A percentile compares a stretch with the other conserved stretches of the same genome.
Conservation (phyloP, 2,329 filamentous ascomycete species). For the Fusarium hainanense region DNA sequence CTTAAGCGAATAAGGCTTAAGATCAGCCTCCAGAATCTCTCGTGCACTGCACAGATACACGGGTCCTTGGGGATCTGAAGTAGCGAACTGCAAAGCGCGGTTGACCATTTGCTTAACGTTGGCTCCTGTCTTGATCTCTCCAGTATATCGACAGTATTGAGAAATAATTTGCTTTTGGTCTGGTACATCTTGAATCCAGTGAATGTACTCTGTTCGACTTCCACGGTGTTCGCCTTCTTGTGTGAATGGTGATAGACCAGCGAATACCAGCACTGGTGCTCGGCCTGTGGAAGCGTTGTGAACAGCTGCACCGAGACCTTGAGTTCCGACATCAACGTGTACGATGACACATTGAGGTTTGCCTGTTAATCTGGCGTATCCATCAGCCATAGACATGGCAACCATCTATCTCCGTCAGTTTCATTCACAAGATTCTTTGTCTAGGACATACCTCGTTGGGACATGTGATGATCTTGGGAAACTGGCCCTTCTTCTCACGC, state of each 20-base stretch:
- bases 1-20: slow-evolving; percentile 75
- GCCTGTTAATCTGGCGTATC: slow-evolving; percentile 77
- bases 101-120: slow-evolving; percentile 93
- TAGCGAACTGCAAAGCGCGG: slow-evolving; percentile 84
- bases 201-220: slow-evolving; percentile 84
- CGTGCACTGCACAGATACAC: slow-evolving; percentile 82
- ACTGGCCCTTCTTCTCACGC: slow-evolving; percentile 70
- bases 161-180: slow-evolving; percentile 83
- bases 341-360: slow-evolving; percentile 82
- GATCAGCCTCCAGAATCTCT: slow-evolving; percentile 88
- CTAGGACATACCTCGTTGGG: slow-evolving; percentile 73
- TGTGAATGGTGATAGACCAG: slow-evolving; percentile 80
- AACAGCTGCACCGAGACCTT: slow-evolving; percentile 79
- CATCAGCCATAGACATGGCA: slow-evolving; percentile 85
- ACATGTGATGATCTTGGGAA: slow-evolving; percentile 81
- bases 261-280: slow-evolving; percentile 81
- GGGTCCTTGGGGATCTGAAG: slow-evolving; percentile 79
- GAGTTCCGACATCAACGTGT: slow-evolving; percentile 85
- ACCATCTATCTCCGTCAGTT: slow-evolving; percentile 71
- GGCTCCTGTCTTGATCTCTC: slow-evolving; percentile 83
- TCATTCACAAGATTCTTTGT: rapidly evolving
- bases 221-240: slow-evolving; percentile 81
- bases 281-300: slow-evolving; percentile 83
- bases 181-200: slow-evolving; percentile 87
- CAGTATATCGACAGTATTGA: slow-evolving; percentile 87